Conservation (phyloP, 805 yeast genomes). For the Wickerhamomyces strasburgensis region DNA sequence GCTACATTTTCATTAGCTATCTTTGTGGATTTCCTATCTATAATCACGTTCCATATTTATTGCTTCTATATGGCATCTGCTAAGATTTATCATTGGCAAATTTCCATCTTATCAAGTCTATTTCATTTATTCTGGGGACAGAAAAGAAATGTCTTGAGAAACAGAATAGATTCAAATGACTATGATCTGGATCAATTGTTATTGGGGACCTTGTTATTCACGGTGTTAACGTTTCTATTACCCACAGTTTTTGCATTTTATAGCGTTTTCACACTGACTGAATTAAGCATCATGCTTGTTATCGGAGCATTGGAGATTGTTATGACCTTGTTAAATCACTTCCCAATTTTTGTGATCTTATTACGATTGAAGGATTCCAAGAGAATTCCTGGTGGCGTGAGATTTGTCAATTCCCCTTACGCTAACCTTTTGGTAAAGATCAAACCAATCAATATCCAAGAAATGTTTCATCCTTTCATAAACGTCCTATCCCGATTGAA, state of each 20-base stretch:
- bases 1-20: conserved; percentile 66
- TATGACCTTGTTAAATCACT: conserved; percentile 68
- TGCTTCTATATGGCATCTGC: conserved; percentile 78
- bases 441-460: conserved; percentile 38
- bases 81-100: conserved; percentile 71
- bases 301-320: conserved; percentile 52
- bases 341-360: conserved; percentile 80
- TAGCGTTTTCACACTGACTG: conserved; percentile 57
- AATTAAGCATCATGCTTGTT: conserved; percentile 45
- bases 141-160: conserved; percentile 75
- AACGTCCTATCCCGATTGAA: conserved; percentile 35
- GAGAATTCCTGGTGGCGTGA: conserved; percentile 59
- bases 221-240: conserved; percentile 66
- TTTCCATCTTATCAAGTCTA: conserved; percentile 61
- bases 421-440: conserved; percentile 31
- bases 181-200: conserved; percentile 84
- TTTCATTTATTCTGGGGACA: conserved; percentile 86
- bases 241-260: conserved; percentile 91
- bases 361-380: conserved; percentile 75
- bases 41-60: conserved; percentile 66
- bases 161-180: conserved; percentile 79
- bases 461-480: conserved; percentile 46
- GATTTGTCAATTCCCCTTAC: conserved; percentile 16
- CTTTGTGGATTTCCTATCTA: conserved; percentile 55
- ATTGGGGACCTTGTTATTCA: conserved; percentile 84